Base-by-base conservation (phyloP, 768 basidiomycete species). In the Pisolithus microcarpus region DNA sequence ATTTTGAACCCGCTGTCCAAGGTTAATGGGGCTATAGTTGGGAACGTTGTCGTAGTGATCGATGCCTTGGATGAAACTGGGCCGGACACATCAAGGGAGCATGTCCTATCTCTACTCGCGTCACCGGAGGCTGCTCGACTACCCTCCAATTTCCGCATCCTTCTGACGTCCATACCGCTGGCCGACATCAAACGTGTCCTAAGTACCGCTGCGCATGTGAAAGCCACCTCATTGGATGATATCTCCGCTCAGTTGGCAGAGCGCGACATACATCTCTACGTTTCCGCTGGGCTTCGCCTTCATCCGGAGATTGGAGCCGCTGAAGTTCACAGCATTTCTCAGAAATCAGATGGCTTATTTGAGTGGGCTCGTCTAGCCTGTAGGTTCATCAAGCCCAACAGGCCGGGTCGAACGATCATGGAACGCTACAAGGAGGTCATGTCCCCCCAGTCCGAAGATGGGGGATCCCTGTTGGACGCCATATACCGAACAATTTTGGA, bases 31-130 rank as follows among this genome's bases (percentile, higher is more conserved):
- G 21, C 19, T 2, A 19, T 11, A 15, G 24, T 55, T 43, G 58
- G 56, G 16, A 65, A 61, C 31, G 52, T 65, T 13, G 38, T 63
- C n/a, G 52, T 64, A 19, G 50, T 66, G 31, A 61, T 65, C 30
- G 65, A 67, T 26, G 65, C 52, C 13, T 31, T 63, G 11, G 58
- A 61, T 39, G 58, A 54, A 38, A 57, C 54, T 37, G 52, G 50
- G 9, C 46, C 54, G 16, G n/a, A 39, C 13, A 15, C 13, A 15
- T 7, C 36, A 16, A 49, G 54, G 26, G 34, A 42, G 19, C 30
- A 23, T 6, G 48, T 65, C 38, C 55, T 66, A 30, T 4, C 26
- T 24, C 24, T 55, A 23, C 39, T 52, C n/a, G 5, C 50, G 8
- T 44, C 26, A 5, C 7, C 26, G 52, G 21, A 23, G 4, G 21